Evolutionary conservation across 2,329 filamentous ascomycete genomes (phyloP).

Genomic region (Ceratocystis huliohia): DNA sequence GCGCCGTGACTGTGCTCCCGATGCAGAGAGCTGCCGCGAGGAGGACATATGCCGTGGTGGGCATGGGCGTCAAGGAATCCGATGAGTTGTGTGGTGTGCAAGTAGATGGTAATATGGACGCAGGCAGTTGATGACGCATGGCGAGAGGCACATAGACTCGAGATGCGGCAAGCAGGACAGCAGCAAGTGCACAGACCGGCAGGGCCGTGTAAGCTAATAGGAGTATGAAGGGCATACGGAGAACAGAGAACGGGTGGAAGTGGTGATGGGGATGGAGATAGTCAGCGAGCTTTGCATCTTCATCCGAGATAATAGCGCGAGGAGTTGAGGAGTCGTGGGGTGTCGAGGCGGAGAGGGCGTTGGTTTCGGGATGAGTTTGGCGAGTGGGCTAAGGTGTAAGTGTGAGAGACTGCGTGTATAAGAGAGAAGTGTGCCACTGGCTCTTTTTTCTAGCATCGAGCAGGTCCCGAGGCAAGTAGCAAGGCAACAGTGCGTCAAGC

Average conservation of each 20-base stretch:
- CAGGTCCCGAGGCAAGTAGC: too few relatives aligned
- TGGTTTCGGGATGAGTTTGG: neutral
- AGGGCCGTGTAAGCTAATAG: neutral
- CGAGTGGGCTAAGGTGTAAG: neutral
- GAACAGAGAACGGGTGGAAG: neutral
- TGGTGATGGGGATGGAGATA: neutral
- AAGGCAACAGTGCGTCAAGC: too few relatives aligned
- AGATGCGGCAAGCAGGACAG: neutral
- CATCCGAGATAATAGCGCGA: neutral
- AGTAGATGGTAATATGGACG: neutral
- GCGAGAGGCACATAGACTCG: neutral
- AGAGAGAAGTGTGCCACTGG: too few relatives aligned
- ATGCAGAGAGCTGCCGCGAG: neutral
- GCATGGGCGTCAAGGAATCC: neutral
- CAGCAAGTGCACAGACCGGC: neutral
- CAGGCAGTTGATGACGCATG: neutral
- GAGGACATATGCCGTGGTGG: neutral
- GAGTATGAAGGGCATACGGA: neutral
- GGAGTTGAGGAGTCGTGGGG: neutral
- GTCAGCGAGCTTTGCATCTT: neutral
- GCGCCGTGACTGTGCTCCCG: neutral
- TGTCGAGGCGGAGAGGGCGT: neutral
- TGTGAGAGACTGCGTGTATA: too few relatives aligned
- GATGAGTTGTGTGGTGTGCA: neutral
- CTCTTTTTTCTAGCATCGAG: too few relatives aligned